Percentiles rank a stretch among this genome's conserved stretches.
Evolutionary conservation across 2,329 filamentous ascomycete species (phyloP).

Genomic region (Cercospora sojina): DNA sequence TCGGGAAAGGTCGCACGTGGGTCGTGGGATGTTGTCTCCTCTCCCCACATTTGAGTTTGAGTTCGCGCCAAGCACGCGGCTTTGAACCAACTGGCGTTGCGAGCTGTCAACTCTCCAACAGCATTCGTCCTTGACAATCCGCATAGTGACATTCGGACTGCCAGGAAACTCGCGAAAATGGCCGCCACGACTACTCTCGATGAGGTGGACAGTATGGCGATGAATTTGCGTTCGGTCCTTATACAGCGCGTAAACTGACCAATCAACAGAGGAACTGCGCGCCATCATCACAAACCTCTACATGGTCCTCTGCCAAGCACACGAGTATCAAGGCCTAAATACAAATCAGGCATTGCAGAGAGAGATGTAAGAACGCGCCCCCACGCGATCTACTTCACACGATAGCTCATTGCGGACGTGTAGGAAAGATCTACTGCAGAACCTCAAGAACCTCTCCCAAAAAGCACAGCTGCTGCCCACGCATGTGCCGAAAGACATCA

Average conservation of each 20-base stretch:
- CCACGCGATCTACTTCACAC: no score
- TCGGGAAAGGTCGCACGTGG: neutral
- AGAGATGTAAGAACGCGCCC: conserved; percentile 50
- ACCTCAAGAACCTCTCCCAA: conserved; percentile 54
- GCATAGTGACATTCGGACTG: neutral
- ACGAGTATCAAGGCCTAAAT: conserved; percentile 58
- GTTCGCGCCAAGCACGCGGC: conserved; percentile 1
- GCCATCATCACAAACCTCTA: conserved; percentile 63
- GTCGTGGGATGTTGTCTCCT: neutral
- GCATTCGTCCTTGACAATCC: neutral
- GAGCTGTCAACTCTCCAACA: neutral
- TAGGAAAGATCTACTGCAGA: conserved; percentile 51
- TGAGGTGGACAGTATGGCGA: conserved; percentile 35
- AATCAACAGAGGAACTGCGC: conserved; percentile 53
- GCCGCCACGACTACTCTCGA: conserved; percentile 33
- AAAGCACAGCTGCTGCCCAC: conserved; percentile 52
- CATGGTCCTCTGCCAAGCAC: conserved; percentile 57
- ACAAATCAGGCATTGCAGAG: conserved; percentile 58
- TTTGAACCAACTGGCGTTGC: neutral
- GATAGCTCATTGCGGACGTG: conserved; percentile 32
- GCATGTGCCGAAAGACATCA: conserved; percentile 60
- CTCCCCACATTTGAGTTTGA: neutral
- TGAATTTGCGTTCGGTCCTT: neutral
- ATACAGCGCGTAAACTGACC: conserved; percentile 17
- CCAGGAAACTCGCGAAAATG: conserved; percentile 23